Percentiles rank a stretch among this genome's conserved stretches.
phyloP scores from a whole-genome alignment of 2,329 filamentous ascomycete genomes.

The Colletotrichum sp. region DNA sequence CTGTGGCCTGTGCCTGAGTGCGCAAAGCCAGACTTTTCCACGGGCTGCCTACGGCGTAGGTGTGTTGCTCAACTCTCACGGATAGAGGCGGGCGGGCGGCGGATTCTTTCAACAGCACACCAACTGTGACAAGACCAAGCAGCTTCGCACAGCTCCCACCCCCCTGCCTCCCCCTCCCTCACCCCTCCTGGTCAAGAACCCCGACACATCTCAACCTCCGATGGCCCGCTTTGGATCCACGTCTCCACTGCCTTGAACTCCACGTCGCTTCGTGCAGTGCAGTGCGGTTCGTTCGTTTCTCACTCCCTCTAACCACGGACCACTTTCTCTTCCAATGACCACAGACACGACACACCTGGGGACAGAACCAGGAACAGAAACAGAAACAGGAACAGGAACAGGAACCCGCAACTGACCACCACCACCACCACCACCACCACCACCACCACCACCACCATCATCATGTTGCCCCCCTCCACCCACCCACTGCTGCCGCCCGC shows the following conservation, averaged over 20 bases:
- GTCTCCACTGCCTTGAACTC: conserved; percentile 1
- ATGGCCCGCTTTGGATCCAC: background rate
- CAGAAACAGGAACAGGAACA: too few species aligned
- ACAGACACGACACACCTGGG: background rate
- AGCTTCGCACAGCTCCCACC: background rate
- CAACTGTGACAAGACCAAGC: background rate
- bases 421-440: background rate
- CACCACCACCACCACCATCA: background rate
- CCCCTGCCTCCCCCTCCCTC: too few species aligned
- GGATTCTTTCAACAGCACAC: background rate
- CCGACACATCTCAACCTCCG: conserved; percentile 14
- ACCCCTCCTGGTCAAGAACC: background rate
- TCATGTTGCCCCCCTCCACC: too few species aligned
- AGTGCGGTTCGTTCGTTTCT: conserved; percentile 14
- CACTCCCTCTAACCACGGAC: background rate
- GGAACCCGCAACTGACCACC: background rate
- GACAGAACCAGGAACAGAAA: background rate
- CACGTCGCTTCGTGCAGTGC: background rate
- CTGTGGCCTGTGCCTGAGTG: too few species aligned
- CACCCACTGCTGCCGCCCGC: background rate
- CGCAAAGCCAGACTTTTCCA: too few species aligned
- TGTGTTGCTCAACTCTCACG: too few species aligned
- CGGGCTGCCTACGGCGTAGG: too few species aligned
- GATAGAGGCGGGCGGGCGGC: too few species aligned
- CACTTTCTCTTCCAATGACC: background rate